These are phyloP conservation scores for Fusarium sp. DNA, from an alignment of 2,329 filamentous ascomycete genomes.

Conservation along the genomic window DNA sequence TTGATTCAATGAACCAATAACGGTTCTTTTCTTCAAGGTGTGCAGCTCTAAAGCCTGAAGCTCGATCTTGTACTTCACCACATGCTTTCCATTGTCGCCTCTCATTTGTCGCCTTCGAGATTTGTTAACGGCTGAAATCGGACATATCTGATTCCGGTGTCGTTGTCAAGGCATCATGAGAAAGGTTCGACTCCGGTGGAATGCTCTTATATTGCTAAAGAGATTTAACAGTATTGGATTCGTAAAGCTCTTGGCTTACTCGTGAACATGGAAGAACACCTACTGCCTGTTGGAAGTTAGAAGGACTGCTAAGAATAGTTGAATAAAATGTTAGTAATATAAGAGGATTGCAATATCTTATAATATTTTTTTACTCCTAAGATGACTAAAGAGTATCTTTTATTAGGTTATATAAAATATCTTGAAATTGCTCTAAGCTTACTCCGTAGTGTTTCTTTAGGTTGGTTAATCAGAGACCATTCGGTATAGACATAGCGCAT, in stretches of 20 bases:
- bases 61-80: slow-evolving; percentile 24
- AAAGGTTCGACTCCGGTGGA: background rate
- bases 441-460: too few species aligned
- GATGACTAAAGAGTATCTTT: background rate
- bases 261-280: background rate
- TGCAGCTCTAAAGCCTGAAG: slow-evolving; percentile 41
- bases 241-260: background rate
- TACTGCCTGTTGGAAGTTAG: background rate
- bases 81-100: slow-evolving; percentile 34
- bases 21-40: slow-evolving; percentile 39
- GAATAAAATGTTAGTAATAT: background rate
- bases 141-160: background rate
- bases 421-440: too few species aligned
- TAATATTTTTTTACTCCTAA: background rate
- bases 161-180: background rate
- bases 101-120: slow-evolving; percentile 32
- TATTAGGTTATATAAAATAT: background rate
- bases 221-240: background rate
- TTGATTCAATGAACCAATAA: slow-evolving; percentile 43
- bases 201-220: background rate
- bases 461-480: too few species aligned
- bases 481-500: too few species aligned
- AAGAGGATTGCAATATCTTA: background rate
- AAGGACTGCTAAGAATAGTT: background rate
- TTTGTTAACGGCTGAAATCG: background rate